A percentile compares a stretch with the other conserved stretches of the same genome.
Conservation (phyloP, 148 eudicot genomes). For the Amaranthus hypochondriacus region DNA sequence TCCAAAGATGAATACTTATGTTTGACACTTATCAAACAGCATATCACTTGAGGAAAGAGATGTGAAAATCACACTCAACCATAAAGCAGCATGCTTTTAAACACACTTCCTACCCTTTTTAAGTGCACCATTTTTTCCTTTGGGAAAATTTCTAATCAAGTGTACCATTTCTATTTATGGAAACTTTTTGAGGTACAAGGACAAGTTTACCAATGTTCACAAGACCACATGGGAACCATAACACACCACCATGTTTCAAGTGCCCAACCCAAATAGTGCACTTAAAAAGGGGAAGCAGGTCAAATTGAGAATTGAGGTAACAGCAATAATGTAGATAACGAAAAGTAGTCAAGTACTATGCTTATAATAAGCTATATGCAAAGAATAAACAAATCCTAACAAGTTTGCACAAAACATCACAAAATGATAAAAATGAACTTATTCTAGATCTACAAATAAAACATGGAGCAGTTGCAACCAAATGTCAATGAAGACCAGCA, state of each 20-base stretch:
- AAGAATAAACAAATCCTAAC: not conserved
- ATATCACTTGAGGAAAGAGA: not conserved
- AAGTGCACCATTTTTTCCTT: too few species aligned
- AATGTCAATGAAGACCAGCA: not conserved
- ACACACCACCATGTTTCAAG: too few species aligned
- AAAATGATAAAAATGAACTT: not conserved
- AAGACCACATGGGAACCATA: too few species aligned
- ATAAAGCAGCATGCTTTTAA: not conserved
- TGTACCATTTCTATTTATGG: too few species aligned
- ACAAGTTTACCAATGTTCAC: too few species aligned
- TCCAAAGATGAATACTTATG: not conserved
- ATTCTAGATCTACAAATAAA: not conserved
- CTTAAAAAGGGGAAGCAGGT: too few species aligned
- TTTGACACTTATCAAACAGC: not conserved
- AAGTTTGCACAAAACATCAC: not conserved
- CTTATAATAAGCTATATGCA: not conserved
- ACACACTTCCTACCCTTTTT: not conserved
- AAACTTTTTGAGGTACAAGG: too few species aligned
- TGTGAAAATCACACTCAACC: not conserved
- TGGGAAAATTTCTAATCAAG: too few species aligned
- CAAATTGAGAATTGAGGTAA: not conserved
- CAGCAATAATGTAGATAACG: not conserved
- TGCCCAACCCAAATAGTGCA: too few species aligned
- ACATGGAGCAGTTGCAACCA: not conserved
- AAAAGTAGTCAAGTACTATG: not conserved